Conservation (phyloP, 148 eudicot species). For the Gaultheria prostrata region DNA sequence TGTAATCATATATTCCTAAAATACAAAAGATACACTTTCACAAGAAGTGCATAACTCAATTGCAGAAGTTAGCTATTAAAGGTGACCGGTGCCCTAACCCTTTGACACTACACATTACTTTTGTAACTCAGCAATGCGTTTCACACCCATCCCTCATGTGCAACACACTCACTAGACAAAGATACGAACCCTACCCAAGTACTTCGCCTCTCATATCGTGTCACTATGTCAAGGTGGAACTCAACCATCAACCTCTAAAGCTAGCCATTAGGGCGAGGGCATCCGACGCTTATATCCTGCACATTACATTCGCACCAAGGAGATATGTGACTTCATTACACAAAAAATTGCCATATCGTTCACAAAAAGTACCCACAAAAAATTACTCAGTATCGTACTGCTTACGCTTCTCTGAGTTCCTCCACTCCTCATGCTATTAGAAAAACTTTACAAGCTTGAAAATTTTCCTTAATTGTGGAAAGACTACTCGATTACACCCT, state of each 20-base stretch:
- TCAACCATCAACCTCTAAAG: neutral
- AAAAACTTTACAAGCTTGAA: neutral
- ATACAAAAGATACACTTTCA: no score
- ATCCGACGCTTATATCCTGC: neutral
- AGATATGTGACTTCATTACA: neutral
- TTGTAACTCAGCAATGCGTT: neutral
- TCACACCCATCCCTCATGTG: neutral
- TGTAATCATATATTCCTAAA: no score
- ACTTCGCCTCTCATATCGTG: neutral
- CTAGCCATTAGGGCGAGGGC: neutral
- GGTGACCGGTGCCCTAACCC: neutral
- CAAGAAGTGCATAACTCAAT: neutral
- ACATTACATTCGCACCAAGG: neutral
- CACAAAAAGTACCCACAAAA: neutral
- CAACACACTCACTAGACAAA: neutral
- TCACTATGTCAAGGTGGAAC: neutral
- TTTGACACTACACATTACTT: neutral
- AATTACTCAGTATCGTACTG: neutral
- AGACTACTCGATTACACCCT: neutral
- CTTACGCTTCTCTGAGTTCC: neutral
- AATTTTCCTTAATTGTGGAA: neutral
- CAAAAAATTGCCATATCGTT: neutral
- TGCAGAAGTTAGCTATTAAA: neutral
- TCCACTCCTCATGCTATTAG: neutral
- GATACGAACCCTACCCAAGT: neutral